Base-by-base conservation (phyloP, 2,329 filamentous ascomycete species). In the Exophiala oligosperma region DNA sequence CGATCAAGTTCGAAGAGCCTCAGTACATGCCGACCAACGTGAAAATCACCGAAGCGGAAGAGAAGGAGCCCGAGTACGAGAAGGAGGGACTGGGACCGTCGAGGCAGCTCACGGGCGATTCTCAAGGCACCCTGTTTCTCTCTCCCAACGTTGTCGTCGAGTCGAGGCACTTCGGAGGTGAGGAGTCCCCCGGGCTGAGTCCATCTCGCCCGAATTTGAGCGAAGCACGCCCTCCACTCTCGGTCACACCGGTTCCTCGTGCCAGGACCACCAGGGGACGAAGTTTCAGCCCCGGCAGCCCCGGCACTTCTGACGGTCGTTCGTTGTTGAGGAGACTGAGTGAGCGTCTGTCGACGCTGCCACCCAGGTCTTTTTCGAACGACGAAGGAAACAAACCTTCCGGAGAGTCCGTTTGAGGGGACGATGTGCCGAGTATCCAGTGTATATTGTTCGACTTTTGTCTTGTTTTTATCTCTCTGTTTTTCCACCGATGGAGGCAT, bases 1-100 rank as follows among this genome's bases (percentile, higher is more conserved):
- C 61, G 6, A 54, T 63, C 32, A 56, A 50, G 26, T 60, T 63
- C 52, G 61, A 60, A 23, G 61, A 63, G 23, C 57, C 43, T 21
- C 24, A 37, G 5, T 54, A 54, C 26, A 32, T 32, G 32, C 32
- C 29, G 6, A 38, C 49, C 9, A 28, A 32, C 14, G 21, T 35
- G 17, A 21, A 11, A 12, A 14, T 37, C 21, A 38, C 35, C 23
- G 24, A 43, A 5, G 5, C 28, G 9, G 40, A 41, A n/a, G 28
- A 14, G 28, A 14, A 55, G 28, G 8, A 55, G 21, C 14, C 48
- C 17, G 49, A 55, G 21, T 57, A 56, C 11, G 54, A 49, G 38
- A 54, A 12, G 48, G 40, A 17, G 49, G 46, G 46, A 17, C 46
- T n/a, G 46, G n/a, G 40, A 17, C 14, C 40, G 4, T 49, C 55